A percentile compares a stretch with the other conserved stretches of the same genome.
Conservation (phyloP, 108 stramenopile genomes). For the Nitzschia inconspicua region DNA sequence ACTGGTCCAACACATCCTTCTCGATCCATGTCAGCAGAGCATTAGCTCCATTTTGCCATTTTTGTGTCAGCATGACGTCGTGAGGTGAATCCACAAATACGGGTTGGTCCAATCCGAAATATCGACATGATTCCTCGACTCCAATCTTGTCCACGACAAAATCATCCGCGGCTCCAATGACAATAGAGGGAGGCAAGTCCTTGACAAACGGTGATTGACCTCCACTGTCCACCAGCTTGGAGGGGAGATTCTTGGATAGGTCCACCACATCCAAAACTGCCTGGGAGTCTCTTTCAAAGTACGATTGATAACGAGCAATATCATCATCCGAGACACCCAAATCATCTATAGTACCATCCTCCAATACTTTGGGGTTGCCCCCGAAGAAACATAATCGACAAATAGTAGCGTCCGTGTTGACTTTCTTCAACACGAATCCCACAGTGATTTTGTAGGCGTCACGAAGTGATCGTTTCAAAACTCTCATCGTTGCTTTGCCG, state of each 20-base stretch:
- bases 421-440: constrained; percentile 62
- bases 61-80: constrained; percentile 69
- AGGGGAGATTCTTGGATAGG: constrained; percentile 42
- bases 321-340: constrained; percentile 62
- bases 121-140: constrained; percentile 52
- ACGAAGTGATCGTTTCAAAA: constrained; percentile 36
- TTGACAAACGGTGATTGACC: constrained; percentile 35
- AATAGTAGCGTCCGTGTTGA: constrained; percentile 21
- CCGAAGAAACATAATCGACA: constrained; percentile 69
- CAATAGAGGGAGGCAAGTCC: constrained; percentile 46
- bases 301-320: constrained; percentile 39
- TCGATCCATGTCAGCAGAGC: constrained; percentile 40
- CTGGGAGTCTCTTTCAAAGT: constrained; percentile 49
- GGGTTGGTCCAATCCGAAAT: constrained; percentile 40
- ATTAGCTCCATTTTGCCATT: constrained; percentile 49
- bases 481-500: constrained; percentile 62
- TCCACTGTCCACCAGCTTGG: constrained; percentile 8
- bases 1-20: too few species aligned
- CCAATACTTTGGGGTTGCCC: constrained; percentile 11
- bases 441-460: constrained; percentile 55
- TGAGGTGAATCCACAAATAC: constrained; percentile 58
- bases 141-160: constrained; percentile 63
- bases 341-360: constrained; percentile 32
- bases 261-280: constrained; percentile 59
- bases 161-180: constrained; percentile 59